Evolutionary conservation across 2,329 filamentous ascomycete genomes (phyloP).

Genomic region (Sarocladium strictum): DNA sequence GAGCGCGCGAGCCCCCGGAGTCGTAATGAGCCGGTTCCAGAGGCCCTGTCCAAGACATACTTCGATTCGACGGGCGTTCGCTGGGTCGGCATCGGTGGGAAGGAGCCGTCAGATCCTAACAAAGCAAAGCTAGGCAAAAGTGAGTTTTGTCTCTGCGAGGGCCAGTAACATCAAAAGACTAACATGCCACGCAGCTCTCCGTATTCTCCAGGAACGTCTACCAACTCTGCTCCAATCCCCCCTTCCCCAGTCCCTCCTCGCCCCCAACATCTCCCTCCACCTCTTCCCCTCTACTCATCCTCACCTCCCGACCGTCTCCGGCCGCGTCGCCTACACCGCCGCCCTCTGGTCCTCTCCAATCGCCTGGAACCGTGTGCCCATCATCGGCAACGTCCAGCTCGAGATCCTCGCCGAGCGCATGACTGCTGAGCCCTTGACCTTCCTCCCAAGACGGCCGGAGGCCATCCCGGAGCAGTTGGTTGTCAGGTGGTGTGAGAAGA

Average conservation of each 20-base stretch:
- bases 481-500: slow-evolving; percentile 71
- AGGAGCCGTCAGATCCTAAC: slow-evolving; percentile 44
- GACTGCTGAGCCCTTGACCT: slow-evolving; percentile 50
- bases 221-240: slow-evolving; percentile 61
- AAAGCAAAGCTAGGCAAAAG: slow-evolving; percentile 60
- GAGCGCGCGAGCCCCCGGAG: not conserved
- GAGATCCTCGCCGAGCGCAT: slow-evolving; percentile 88
- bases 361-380: slow-evolving; percentile 87
- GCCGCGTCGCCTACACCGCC: slow-evolving; percentile 83
- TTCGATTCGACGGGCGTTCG: slow-evolving; percentile 26
- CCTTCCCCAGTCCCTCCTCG: slow-evolving; percentile 68
- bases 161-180: not conserved
- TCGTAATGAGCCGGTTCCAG: not conserved
- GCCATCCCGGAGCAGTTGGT: slow-evolving; percentile 72
- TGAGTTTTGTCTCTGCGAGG: slow-evolving; percentile 28
- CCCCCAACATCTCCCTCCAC: slow-evolving; percentile 65
- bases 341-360: slow-evolving; percentile 95
- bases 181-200: slow-evolving; percentile 41
- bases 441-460: slow-evolving; percentile 43
- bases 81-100: slow-evolving; percentile 20
- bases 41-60: slow-evolving; percentile 19
- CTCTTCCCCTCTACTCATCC: slow-evolving; percentile 74
- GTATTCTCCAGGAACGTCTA: slow-evolving; percentile 60
- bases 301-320: slow-evolving; percentile 86
- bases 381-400: slow-evolving; percentile 84